phyloP scores from a whole-genome alignment of 2,329 filamentous ascomycete species.

The Fusarium caatingaense region DNA sequence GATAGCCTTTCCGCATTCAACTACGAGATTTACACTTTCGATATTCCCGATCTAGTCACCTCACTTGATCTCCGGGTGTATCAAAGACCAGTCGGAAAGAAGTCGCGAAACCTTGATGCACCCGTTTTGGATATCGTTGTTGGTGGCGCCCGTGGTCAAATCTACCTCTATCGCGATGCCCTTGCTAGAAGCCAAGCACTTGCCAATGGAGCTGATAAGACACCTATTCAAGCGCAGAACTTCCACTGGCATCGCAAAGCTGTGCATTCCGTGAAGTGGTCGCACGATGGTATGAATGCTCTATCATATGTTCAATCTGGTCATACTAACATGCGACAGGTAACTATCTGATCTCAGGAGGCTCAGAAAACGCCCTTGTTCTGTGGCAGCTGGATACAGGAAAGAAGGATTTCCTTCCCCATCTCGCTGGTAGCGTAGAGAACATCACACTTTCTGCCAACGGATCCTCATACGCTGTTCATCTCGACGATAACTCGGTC shows the following conservation, averaged over 20 bases:
- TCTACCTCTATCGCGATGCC: constrained; percentile 85
- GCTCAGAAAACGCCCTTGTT: constrained; percentile 87
- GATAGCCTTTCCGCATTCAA: constrained; percentile 47
- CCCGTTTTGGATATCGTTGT: constrained; percentile 77
- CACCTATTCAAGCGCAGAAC: constrained; percentile 69
- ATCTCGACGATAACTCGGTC: constrained; percentile 90
- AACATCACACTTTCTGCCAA: constrained; percentile 83
- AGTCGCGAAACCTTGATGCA: constrained; percentile 44
- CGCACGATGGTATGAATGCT: constrained; percentile 76
- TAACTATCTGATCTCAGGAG: constrained; percentile 94
- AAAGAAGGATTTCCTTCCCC: constrained; percentile 85
- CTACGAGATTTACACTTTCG: constrained; percentile 69
- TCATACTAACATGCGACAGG: constrained; percentile 63
- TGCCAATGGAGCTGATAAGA: constrained; percentile 55
- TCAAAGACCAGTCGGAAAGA: constrained; percentile 38
- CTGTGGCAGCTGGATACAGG: constrained; percentile 94
- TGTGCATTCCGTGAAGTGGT: constrained; percentile 90
- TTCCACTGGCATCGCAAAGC: constrained; percentile 92
- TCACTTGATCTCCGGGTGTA: constrained; percentile 71
- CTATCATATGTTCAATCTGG: not conserved
- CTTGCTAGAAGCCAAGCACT: constrained; percentile 66
- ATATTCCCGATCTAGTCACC: constrained; percentile 72
- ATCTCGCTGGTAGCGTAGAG: constrained; percentile 86
- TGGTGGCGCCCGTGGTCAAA: constrained; percentile 79
- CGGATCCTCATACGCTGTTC: constrained; percentile 84